Evolutionary conservation across 768 basidiomycete species (phyloP).

Genomic region (Boletus insuetus): DNA sequence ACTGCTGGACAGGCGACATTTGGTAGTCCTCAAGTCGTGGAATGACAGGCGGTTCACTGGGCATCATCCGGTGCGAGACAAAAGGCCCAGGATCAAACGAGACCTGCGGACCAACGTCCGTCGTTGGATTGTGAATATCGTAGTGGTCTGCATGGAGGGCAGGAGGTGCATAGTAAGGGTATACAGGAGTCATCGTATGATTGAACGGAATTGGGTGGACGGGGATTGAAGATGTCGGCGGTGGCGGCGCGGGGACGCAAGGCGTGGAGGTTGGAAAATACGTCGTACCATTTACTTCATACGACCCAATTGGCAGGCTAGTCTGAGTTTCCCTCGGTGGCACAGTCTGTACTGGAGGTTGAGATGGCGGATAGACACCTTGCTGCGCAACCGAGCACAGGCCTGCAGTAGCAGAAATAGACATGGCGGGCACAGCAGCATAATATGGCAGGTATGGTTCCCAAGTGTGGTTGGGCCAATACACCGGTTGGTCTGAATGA

Average conservation of each 20-base stretch:
- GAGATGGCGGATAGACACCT: neutral
- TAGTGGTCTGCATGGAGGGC: conserved; percentile 2
- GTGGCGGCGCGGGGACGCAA: neutral
- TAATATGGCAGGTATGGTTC: conserved; percentile 27
- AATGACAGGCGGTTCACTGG: conserved; percentile 12
- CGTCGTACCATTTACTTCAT: conserved; percentile 29
- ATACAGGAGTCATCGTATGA: conserved; percentile 1
- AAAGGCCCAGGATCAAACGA: conserved; percentile 26
- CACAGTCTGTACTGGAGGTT: neutral
- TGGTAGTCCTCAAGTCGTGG: conserved; percentile 6
- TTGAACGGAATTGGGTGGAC: conserved; percentile 5
- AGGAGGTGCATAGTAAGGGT: conserved; percentile 12
- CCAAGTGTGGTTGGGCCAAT: conserved; percentile 17
- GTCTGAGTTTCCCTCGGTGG: neutral
- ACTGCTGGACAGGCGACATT: neutral
- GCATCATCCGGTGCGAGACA: conserved; percentile 13
- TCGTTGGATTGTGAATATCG: neutral
- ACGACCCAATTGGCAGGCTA: conserved; percentile 15
- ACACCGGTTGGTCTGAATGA: conserved; percentile 9
- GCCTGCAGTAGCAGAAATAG: neutral
- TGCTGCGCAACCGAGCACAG: conserved; percentile 2
- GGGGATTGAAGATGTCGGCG: conserved; percentile 5
- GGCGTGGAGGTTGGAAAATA: conserved; percentile 21
- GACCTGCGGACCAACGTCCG: neutral
- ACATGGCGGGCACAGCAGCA: conserved; percentile 23